phyloP scores from a whole-genome alignment of 164 flowering plant genomes.

The Platanus orientalis region DNA sequence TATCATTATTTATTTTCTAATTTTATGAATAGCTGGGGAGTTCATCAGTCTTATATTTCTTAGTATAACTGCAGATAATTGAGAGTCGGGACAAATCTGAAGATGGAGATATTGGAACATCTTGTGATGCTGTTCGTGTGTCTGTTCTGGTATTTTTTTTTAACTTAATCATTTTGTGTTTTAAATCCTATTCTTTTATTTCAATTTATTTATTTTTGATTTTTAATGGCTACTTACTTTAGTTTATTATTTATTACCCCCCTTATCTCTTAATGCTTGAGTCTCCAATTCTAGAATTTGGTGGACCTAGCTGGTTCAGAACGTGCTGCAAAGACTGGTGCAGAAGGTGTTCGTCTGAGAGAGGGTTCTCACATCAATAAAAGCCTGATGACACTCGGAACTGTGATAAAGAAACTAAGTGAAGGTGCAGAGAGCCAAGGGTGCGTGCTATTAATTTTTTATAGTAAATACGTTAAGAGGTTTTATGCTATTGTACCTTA shows the following conservation, averaged over 20 bases:
- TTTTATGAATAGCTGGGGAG: neutral
- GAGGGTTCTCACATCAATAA: slow-evolving; percentile 99
- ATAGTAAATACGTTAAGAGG: neutral
- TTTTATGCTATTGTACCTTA: neutral
- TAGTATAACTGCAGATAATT: slow-evolving; percentile 55
- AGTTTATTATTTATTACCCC: neutral
- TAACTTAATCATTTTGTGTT: neutral
- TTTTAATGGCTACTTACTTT: neutral
- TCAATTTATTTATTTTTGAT: too few species aligned
- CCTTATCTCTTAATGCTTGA: neutral
- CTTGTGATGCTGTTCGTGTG: slow-evolving; percentile 98
- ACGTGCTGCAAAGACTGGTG: slow-evolving; percentile 98
- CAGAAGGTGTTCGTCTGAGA: slow-evolving; percentile 91
- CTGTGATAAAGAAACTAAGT: slow-evolving; percentile 91
- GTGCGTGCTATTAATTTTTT: slow-evolving; percentile 41
- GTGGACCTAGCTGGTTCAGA: slow-evolving; percentile 99
- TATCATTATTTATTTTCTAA: neutral
- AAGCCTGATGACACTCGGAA: slow-evolving; percentile 97
- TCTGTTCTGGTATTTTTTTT: slow-evolving; percentile 77
- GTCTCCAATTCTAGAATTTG: slow-evolving; percentile 52
- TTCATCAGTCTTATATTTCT: slow-evolving; percentile 1
- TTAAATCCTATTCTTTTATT: neutral
- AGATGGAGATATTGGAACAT: slow-evolving; percentile 42
- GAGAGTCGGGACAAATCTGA: slow-evolving; percentile 82
- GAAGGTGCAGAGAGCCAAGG: slow-evolving; percentile 98